A percentile compares a stretch with the other conserved stretches of the same genome.
Conservation (phyloP, 306 rosid genomes). For the Cajanus cajan region DNA sequence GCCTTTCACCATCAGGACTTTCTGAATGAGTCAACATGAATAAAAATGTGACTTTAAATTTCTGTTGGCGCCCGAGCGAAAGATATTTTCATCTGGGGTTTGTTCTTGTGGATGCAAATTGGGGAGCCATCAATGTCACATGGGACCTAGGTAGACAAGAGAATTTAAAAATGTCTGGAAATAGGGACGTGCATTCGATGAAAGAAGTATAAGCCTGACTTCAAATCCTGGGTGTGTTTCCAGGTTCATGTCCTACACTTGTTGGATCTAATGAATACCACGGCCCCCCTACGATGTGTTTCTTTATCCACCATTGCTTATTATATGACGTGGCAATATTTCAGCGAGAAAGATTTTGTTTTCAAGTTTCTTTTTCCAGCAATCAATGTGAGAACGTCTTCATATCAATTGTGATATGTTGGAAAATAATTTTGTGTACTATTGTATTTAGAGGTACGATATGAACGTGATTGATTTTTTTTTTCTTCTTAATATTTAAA, state of each 20-base stretch:
- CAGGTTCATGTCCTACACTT: background rate
- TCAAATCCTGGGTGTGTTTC: background rate
- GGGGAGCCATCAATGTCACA: conserved; percentile 27
- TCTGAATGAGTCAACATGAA: too few relatives aligned
- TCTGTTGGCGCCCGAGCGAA: background rate
- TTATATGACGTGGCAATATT: background rate
- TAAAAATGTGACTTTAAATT: too few relatives aligned
- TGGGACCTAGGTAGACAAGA: conserved; percentile 8
- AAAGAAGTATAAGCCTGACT: background rate
- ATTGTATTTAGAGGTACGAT: background rate
- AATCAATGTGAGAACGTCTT: background rate
- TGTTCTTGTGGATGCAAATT: conserved; percentile 19
- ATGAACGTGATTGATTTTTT: background rate
- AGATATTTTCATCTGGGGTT: conserved; percentile 4
- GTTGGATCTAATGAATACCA: background rate
- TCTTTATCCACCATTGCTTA: conserved; percentile 5
- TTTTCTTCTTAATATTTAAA: too few relatives aligned
- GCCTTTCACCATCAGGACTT: too few relatives aligned
- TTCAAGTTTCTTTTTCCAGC: background rate
- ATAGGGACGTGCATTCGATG: background rate
- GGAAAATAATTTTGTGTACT: background rate
- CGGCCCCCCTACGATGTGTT: conserved; percentile 20
- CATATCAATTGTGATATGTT: background rate
- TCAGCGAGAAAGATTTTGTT: background rate
- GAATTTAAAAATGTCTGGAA: background rate